phyloP scores from a whole-genome alignment of 106 monocot genomes.

The Dendrobium huoshanense region DNA sequence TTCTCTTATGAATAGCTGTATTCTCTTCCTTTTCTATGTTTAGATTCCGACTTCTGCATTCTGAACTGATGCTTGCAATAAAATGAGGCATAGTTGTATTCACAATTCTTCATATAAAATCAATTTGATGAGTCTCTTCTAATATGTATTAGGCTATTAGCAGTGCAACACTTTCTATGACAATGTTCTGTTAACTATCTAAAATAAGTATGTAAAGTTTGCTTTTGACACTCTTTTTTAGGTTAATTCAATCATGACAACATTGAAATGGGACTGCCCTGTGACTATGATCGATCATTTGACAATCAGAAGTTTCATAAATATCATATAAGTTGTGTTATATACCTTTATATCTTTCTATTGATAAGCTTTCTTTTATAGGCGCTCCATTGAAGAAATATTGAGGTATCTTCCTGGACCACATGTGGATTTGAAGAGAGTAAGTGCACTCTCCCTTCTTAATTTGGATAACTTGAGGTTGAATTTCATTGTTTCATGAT shows the following conservation, averaged over 20 bases:
- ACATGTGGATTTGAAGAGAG: slow-evolving; percentile 86
- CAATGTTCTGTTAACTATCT: not conserved
- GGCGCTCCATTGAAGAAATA: slow-evolving; percentile 95
- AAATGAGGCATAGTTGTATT: not conserved
- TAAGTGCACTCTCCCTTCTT: slow-evolving; percentile 20
- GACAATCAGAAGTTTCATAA: not conserved
- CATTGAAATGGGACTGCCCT: not conserved
- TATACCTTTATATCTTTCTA: not conserved
- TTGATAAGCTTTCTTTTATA: slow-evolving; percentile 22
- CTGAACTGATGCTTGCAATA: not conserved
- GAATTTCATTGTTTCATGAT: slow-evolving; percentile 2
- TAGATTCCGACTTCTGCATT: not conserved
- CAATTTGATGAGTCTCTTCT: not conserved
- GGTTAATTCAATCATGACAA: not conserved
- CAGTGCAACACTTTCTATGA: not conserved
- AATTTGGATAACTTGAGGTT: not conserved
- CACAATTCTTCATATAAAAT: not conserved
- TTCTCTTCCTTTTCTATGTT: not conserved
- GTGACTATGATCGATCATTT: not conserved
- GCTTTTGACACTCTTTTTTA: not conserved
- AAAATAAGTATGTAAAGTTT: not conserved
- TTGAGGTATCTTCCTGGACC: slow-evolving; percentile 87
- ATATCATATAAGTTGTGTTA: no score
- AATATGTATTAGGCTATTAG: not conserved
- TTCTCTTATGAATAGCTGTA: not conserved